Percentiles rank a stretch among this genome's conserved stretches.
phyloP scores from a whole-genome alignment of 805 yeast genomes.

The Nakazawaea wyomingensis region DNA sequence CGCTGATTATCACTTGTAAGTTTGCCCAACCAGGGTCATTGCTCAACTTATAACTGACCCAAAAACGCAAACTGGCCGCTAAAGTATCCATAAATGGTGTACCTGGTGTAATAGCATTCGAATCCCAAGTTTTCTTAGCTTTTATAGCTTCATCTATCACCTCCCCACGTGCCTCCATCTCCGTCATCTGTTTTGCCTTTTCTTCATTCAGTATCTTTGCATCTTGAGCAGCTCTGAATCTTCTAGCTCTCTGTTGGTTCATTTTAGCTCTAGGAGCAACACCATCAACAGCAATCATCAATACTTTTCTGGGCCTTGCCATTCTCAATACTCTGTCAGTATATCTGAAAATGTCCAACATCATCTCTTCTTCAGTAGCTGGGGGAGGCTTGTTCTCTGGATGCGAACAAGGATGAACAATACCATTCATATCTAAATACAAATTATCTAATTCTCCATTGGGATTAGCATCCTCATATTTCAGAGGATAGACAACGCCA shows the following conservation, averaged over 20 bases:
- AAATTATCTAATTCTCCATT: conserved; percentile 94
- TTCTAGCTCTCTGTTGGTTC: conserved; percentile 94
- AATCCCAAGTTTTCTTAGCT: conserved; percentile 82
- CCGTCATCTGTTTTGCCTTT: conserved; percentile 52
- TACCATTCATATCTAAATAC: conserved; percentile 97
- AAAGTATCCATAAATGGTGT: conserved; percentile 95
- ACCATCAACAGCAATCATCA: conserved; percentile 97
- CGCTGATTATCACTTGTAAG: conserved; percentile 85
- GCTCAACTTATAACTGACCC: conserved; percentile 86
- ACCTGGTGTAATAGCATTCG: conserved; percentile 97
- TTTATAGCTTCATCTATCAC: conserved; percentile 69
- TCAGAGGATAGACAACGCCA: conserved; percentile 59
- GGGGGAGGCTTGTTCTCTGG: conserved; percentile 97
- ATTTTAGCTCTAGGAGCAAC: conserved; percentile 98
- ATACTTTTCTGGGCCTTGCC: conserved; percentile 91
- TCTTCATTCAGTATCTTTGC: conserved; percentile 76
- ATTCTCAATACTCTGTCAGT: conserved; percentile 87
- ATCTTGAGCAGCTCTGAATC: conserved; percentile 89
- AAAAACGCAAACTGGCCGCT: conserved; percentile 77
- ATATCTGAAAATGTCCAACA: conserved; percentile 85
- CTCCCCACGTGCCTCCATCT: conserved; percentile 63
- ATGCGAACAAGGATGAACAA: conserved; percentile 98
- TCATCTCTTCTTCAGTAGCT: conserved; percentile 94
- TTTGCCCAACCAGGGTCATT: conserved; percentile 92
- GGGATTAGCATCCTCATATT: conserved; percentile 74